Conservation (phyloP, 2,329 filamentous ascomycete genomes). For the Alternaria postmessia region DNA sequence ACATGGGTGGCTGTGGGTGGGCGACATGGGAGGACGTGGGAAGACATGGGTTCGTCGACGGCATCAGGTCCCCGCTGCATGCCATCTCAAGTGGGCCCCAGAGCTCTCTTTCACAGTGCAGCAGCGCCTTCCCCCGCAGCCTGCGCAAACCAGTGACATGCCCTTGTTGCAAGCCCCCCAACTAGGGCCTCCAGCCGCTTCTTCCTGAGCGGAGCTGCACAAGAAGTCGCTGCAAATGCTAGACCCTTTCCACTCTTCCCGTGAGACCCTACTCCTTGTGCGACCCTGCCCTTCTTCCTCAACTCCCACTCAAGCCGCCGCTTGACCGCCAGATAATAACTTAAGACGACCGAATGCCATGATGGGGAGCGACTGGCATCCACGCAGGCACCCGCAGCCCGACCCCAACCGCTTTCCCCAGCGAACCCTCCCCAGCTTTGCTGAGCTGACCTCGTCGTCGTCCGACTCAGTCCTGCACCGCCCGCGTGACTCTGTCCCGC, state of each 20-base stretch:
- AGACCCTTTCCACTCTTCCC: conserved; percentile 16
- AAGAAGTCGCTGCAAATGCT: conserved; percentile 6
- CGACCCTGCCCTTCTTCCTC: conserved; percentile 13
- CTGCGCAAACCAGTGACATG: conserved; percentile 20
- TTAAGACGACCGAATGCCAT: conserved; percentile 17
- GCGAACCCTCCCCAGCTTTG: conserved; percentile 33
- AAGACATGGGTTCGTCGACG: conserved; percentile 12
- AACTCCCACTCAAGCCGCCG: conserved; percentile 7
- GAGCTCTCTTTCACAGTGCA: conserved; percentile 18
- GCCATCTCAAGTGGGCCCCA: conserved; percentile 12
- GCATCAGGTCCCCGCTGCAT: conserved; percentile 22
- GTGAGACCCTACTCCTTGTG: conserved; percentile 19
- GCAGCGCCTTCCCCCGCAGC: conserved; percentile 18
- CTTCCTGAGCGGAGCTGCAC: conserved; percentile 17
- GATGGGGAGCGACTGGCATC: conserved; percentile 29
- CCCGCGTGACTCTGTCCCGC: conserved; percentile 19
- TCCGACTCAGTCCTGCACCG: conserved; percentile 27
- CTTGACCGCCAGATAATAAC: conserved; percentile 8
- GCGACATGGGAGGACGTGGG: not conserved
- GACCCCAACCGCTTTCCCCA: conserved; percentile 18
- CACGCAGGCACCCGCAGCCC: conserved; percentile 17
- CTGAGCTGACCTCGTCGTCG: conserved; percentile 32
- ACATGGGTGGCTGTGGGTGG: conserved; percentile 2
- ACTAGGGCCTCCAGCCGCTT: conserved; percentile 18
- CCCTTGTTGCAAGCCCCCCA: conserved; percentile 14